A percentile compares a stretch with the other conserved stretches of the same genome.
phyloP scores from a whole-genome alignment of 2,329 filamentous ascomycete genomes.

The Fusarium graminum region DNA sequence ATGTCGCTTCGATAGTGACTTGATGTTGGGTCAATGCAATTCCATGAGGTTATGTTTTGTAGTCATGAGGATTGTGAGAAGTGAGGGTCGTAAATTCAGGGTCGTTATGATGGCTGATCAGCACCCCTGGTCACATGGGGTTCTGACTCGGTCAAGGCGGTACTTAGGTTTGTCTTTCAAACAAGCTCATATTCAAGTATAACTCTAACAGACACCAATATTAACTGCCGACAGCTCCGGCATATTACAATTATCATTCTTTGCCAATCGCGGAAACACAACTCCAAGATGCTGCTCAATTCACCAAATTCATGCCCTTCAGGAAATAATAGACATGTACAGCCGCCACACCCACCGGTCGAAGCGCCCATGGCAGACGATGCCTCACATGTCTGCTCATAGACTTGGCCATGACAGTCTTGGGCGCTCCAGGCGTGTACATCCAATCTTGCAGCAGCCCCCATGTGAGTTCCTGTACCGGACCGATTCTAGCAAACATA shows the following conservation, averaged over 20 bases:
- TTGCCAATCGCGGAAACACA: background rate
- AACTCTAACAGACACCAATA: conserved; percentile 15
- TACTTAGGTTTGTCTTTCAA: conserved; percentile 2
- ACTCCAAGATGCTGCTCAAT: background rate
- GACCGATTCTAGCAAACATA: conserved; percentile 56
- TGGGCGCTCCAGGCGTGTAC: conserved; percentile 61
- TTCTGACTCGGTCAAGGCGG: background rate
- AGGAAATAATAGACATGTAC: conserved; percentile 50
- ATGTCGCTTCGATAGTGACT: conserved; percentile 15
- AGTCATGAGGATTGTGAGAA: conserved; percentile 27
- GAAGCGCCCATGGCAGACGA: conserved; percentile 49
- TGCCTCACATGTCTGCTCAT: conserved; percentile 52
- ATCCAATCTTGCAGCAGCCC: conserved; percentile 63
- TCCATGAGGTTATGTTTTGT: conserved; percentile 32
- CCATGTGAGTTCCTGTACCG: conserved; percentile 58
- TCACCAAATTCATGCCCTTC: conserved; percentile 34
- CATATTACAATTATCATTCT: background rate
- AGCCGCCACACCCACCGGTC: conserved; percentile 50
- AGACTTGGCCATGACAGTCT: conserved; percentile 56
- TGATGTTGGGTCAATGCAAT: conserved; percentile 16
- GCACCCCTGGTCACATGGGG: conserved; percentile 45
- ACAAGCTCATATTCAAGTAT: conserved; percentile 16
- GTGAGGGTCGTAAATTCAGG: conserved; percentile 16
- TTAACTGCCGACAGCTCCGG: conserved; percentile 6
- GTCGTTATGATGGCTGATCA: conserved; percentile 45